These are phyloP conservation scores for Naganishia onofrii DNA, from an alignment of 768 basidiomycete species.

Conservation along the genomic window DNA sequence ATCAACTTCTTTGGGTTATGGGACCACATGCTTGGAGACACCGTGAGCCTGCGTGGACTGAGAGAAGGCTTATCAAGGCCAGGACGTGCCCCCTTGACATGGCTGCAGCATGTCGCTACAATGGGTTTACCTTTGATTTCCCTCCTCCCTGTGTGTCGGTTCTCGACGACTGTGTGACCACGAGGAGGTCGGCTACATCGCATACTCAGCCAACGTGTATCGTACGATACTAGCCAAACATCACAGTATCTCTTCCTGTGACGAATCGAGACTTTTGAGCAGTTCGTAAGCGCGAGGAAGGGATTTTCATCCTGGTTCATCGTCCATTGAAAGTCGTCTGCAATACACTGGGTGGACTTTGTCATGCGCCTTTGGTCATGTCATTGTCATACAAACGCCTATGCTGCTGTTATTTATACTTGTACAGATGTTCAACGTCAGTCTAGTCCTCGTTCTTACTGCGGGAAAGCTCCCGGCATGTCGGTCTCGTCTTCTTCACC, in stretches of 20 bases:
- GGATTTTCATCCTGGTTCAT: no score
- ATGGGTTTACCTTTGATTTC: no score
- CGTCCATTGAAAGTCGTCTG: no score
- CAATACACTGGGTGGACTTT: neutral
- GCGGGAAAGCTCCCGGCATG: constrained; percentile 30
- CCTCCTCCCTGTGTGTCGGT: no score
- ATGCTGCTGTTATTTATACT: neutral
- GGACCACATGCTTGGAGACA: neutral
- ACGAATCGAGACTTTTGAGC: no score
- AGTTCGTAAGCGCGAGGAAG: no score
- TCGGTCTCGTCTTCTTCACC: constrained; percentile 17
- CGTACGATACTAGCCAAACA: no score
- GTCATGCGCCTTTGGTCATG: neutral
- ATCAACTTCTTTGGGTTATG: constrained; percentile 3
- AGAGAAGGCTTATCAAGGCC: neutral
- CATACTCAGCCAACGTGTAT: no score
- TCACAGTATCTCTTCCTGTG: no score
- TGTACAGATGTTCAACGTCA: neutral
- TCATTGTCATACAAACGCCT: neutral
- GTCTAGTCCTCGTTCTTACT: neutral
- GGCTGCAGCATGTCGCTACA: neutral
- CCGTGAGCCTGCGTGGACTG: neutral
- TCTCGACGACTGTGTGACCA: no score
- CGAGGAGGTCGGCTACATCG: no score
- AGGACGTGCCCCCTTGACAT: no score